A percentile compares a stretch with the other conserved stretches of the same genome.
phyloP scores from a whole-genome alignment of 169 alveolate species.

The Eimeria brunetti region DNA sequence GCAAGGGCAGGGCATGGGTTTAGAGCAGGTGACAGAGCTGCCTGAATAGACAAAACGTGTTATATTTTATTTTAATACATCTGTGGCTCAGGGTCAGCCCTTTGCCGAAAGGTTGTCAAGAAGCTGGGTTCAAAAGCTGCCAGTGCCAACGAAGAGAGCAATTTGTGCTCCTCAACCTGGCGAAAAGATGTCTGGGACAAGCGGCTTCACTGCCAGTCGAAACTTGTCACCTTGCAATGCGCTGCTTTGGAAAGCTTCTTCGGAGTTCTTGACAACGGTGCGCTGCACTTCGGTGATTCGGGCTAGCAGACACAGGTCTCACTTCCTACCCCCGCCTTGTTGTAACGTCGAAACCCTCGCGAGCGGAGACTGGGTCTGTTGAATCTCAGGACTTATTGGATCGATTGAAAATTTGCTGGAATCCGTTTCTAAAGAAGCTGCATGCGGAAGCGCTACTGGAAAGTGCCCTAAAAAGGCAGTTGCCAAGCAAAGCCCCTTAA shows the following conservation, averaged over 20 bases:
- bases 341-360: neutral
- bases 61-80: neutral
- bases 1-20: neutral
- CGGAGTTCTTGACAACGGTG: slow-evolving; percentile 18
- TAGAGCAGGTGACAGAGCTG: neutral
- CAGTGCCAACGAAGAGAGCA: slow-evolving; percentile 34
- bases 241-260: slow-evolving; percentile 31
- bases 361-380: neutral
- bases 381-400: slow-evolving; percentile 11
- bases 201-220: neutral
- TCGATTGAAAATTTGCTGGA: neutral
- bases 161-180: slow-evolving; percentile 41
- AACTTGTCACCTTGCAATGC: slow-evolving; percentile 29
- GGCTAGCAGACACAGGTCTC: neutral
- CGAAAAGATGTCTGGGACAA: neutral
- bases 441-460: slow-evolving; percentile 14
- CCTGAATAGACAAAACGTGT: neutral
- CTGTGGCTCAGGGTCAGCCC: neutral
- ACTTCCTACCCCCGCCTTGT: neutral
- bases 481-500: slow-evolving; percentile 26
- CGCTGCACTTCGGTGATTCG: neutral
- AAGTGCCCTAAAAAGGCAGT: slow-evolving; percentile 45
- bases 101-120: slow-evolving; percentile 8
- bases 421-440: slow-evolving; percentile 19
- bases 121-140: slow-evolving; percentile 13